phyloP scores from a whole-genome alignment of 2,329 filamentous ascomycete genomes.

The Setomelanomma holmii region DNA sequence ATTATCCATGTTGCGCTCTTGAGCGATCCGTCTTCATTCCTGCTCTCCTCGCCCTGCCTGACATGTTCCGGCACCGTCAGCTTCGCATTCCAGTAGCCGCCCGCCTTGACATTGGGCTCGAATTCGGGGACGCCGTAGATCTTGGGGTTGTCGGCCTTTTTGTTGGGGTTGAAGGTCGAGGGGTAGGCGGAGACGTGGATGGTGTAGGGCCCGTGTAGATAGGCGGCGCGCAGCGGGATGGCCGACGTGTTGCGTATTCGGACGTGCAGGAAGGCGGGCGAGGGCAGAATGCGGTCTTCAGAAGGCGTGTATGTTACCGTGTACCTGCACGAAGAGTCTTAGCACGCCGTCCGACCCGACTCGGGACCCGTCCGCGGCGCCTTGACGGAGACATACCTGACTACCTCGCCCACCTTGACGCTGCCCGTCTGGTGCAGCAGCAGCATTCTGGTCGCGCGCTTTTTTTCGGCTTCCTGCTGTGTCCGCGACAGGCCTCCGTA shows the following conservation, averaged over 20 bases:
- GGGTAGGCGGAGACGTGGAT: constrained; percentile 88
- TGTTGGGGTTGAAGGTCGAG: constrained; percentile 80
- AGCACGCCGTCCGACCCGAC: constrained; percentile 9
- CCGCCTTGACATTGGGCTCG: constrained; percentile 95
- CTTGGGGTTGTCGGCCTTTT: constrained; percentile 73
- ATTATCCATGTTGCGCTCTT: constrained; percentile 82
- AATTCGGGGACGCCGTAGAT: constrained; percentile 84
- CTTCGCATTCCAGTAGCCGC: constrained; percentile 82
- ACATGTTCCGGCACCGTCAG: constrained; percentile 82
- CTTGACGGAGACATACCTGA: constrained; percentile 67
- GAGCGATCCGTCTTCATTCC: constrained; percentile 40
- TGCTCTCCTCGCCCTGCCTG: constrained; percentile 52
- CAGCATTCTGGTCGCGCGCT: constrained; percentile 68
- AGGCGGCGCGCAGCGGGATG: constrained; percentile 89
- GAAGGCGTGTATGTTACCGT: constrained; percentile 92
- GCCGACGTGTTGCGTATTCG: constrained; percentile 92
- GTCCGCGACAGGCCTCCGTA: constrained; percentile 38
- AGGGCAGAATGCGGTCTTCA: constrained; percentile 86
- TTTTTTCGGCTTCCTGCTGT: constrained; percentile 41
- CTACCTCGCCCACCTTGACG: constrained; percentile 92
- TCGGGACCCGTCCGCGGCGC: constrained; percentile 9
- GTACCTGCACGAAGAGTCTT: constrained; percentile 56
- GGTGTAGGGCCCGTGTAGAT: constrained; percentile 94
- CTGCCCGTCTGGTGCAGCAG: constrained; percentile 89
- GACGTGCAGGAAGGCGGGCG: constrained; percentile 79